Percentiles rank a stretch among this genome's conserved stretches.
phyloP scores from a whole-genome alignment of 208 protist genomes.

The Crithidia sp. region DNA sequence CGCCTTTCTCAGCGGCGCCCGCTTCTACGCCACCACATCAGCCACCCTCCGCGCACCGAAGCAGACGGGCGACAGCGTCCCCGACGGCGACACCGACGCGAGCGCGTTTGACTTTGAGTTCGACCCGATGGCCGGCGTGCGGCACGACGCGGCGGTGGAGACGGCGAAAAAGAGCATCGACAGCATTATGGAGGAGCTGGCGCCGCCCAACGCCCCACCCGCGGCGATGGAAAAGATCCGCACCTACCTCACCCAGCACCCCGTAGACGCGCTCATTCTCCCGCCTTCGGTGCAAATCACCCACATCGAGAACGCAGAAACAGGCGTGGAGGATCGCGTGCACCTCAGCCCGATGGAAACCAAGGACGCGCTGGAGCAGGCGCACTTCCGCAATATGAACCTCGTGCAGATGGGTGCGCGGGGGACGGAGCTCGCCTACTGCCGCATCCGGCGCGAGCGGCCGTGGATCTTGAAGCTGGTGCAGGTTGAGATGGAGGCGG shows the following conservation, averaged over 20 bases:
- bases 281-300: slow-evolving; percentile 76
- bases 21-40: neutral
- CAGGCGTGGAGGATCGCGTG: slow-evolving; percentile 64
- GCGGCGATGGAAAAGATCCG: slow-evolving; percentile 58
- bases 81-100: neutral
- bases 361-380: slow-evolving; percentile 75
- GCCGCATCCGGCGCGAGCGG: slow-evolving; percentile 75
- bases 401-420: slow-evolving; percentile 85
- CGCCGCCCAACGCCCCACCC: slow-evolving; percentile 56
- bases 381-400: slow-evolving; percentile 63
- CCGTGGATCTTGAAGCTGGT: slow-evolving; percentile 67
- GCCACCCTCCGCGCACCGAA: slow-evolving; percentile 5
- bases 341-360: slow-evolving; percentile 71
- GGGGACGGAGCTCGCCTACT: slow-evolving; percentile 77
- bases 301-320: slow-evolving; percentile 79
- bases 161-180: slow-evolving; percentile 67
- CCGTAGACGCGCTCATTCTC: slow-evolving; percentile 79
- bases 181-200: slow-evolving; percentile 54
- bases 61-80: neutral
- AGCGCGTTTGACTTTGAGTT: slow-evolving; percentile 62
- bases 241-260: slow-evolving; percentile 74
- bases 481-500: slow-evolving; percentile 61
- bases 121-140: slow-evolving; percentile 79
- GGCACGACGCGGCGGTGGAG: slow-evolving; percentile 76
- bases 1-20: neutral